Base-by-base conservation (phyloP, 148 eudicot species). In the Silene latifolia region DNA sequence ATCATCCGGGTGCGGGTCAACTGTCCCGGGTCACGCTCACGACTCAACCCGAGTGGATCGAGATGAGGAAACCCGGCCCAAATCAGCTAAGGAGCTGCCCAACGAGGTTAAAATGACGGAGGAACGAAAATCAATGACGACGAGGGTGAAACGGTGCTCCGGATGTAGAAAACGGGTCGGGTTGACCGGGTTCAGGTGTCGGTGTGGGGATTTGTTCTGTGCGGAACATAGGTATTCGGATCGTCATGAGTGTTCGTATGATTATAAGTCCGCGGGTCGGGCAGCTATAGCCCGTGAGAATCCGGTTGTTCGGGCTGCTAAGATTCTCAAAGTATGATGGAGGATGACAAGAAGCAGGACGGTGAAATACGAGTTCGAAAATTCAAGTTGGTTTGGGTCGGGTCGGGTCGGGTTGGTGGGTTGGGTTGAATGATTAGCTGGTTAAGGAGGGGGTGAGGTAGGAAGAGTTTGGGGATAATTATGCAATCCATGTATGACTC, bases 181-280 rank as follows among this genome's bases (percentile, higher is more conserved):
- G 76, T 47, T 92, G 78, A 89, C 86, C 64, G 94, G 92, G 46
- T 92, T 92, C 48, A 71, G 90, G 56, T 92, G 97, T 63, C 79
- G 90, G 14, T 91, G 97, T 57, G 97, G 94, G 5, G 88, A 92
- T 23, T 75, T 89, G 81, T 92, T 89, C 74, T 92, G 97, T 13
- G 79, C 88, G 29, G 86, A 81, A 76, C 97, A 92, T 35, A 74
- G 93, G 81, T 91, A 91, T 78, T 88, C 97, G 47, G 97, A 91
- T 83, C 93, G 93, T 11, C 97, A 91, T 64, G 90, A 86, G 47
- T 89, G 93, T 64, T 85, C 88, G 72, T 91, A 74, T 74, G 93
- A 91, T 74, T 91, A 91, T 77, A 91, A 91, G 69, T 78, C 91
- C 1, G 93, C 92, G 6, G 97, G 88, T 0, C 74, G 93, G 42